phyloP scores from a whole-genome alignment of 257 asterid species.

The Solanum corneliomulleri region DNA sequence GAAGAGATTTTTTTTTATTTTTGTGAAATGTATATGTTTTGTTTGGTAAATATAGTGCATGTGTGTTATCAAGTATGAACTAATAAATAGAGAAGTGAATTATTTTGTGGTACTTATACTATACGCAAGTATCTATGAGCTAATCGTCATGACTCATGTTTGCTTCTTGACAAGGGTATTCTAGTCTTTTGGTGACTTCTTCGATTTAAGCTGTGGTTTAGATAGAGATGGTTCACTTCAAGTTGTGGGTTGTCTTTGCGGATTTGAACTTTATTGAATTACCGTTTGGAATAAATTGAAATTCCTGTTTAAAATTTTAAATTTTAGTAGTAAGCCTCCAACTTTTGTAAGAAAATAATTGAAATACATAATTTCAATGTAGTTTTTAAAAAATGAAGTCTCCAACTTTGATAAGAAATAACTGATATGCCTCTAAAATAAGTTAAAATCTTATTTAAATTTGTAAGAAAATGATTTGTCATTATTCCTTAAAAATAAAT shows the following conservation, averaged over 20 bases:
- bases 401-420: background rate
- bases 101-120: background rate
- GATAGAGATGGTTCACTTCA: no score
- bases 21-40: background rate
- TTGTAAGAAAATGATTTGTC: background rate
- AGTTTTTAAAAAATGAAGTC: no score
- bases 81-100: background rate
- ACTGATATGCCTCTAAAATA: background rate
- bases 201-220: background rate
- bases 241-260: background rate
- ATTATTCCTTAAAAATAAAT: background rate
- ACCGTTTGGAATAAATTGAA: background rate
- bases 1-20: background rate
- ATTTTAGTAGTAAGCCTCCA: background rate
- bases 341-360: background rate
- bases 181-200: background rate
- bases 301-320: background rate
- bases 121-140: background rate
- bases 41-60: background rate
- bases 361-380: background rate
- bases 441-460: background rate
- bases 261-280: no score
- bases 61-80: background rate
- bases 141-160: background rate
- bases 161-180: background rate